Evolutionary conservation across 192 early-diverging fungal species (phyloP), one percentile per base, ranked within the genome.

Genomic region (Obelidium mucronatum): DNA sequence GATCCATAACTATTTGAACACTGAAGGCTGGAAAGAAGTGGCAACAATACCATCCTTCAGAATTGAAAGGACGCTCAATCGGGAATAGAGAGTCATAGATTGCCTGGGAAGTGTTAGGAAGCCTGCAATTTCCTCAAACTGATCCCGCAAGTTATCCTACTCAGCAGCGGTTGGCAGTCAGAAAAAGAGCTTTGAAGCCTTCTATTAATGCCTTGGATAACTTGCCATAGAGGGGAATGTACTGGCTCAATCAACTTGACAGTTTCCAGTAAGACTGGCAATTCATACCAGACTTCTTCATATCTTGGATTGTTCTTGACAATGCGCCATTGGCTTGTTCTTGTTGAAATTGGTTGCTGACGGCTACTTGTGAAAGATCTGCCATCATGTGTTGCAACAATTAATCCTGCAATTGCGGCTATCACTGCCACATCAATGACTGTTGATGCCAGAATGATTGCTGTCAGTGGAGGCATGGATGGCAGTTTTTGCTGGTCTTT

Each of bases 41-140:
- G n/a, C n/a, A n/a, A n/a, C n/a, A n/a, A 1, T 54, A 70, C 48
- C 4, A 70, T 56, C 68, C 68, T 2, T 70, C 68, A 55, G 26
- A 70, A 2, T 70, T 26, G 3, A 2, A 1, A 2, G 68, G 68
- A 24, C 15, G 15, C 68, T 70, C 68, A 2, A 70, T 70, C 34
- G n/a, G 28, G 34, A 70, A 70, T 2, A 70, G n/a, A 13, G 68
- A 3, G n/a, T 51, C 68, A 34, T 48, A 40, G 55, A 58, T 28
- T 13, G 68, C 67, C 15, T 55, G 51, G 3, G 13, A 33, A 1
- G 67, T 36, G 36, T 53, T 54, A 51, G 67, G 54, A 70, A 70
- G 22, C 44, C 44, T 1, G 44, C 40, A 33, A 19, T 55, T 13
- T n/a, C 67, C 0, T n/a, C 15, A 6, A 70, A 28, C 22, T 51